Evolutionary conservation across 805 yeast genomes (phyloP).

Genomic region (Barnettozyma populi): DNA sequence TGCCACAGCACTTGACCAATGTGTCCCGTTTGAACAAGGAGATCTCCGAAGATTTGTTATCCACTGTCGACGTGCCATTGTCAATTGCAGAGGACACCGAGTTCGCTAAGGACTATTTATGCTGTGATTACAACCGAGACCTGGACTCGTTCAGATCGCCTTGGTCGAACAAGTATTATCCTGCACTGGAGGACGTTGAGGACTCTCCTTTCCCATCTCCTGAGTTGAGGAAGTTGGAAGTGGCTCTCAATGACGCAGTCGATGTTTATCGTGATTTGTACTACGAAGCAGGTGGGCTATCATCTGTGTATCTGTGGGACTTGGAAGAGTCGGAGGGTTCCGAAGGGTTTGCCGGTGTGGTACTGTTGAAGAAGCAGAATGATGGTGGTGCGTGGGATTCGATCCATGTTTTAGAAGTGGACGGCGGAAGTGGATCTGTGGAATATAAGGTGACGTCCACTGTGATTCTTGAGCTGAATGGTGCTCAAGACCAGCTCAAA

Average conservation of each 20-base stretch:
- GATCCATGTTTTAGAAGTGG: conserved; percentile 85
- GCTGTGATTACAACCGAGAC: conserved; percentile 94
- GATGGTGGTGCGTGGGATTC: conserved; percentile 70
- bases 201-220: conserved; percentile 76
- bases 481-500: conserved; percentile 33
- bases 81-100: conserved; percentile 29
- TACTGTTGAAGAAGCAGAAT: conserved; percentile 67
- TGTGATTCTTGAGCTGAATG: conserved; percentile 65
- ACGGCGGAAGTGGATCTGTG: conserved; percentile 30
- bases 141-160: conserved; percentile 92
- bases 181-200: conserved; percentile 44
- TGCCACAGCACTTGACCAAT: conserved; percentile 38
- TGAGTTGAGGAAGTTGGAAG: conserved; percentile 66
- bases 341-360: conserved; percentile 82
- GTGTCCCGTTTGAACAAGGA: conserved; percentile 45
- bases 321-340: conserved; percentile 37
- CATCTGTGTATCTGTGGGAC: conserved; percentile 92
- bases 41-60: conserved; percentile 79
- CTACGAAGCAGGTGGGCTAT: conserved; percentile 83
- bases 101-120: conserved; percentile 59
- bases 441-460: conserved; percentile 79
- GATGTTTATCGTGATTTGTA: conserved; percentile 90
- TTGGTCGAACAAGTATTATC: conserved; percentile 74
- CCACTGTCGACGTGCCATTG: conserved; percentile 85
- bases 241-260: conserved; percentile 81